These are phyloP conservation scores for Clavispora carvajalis DNA, from an alignment of 805 yeast species.

Conservation along the genomic window DNA sequence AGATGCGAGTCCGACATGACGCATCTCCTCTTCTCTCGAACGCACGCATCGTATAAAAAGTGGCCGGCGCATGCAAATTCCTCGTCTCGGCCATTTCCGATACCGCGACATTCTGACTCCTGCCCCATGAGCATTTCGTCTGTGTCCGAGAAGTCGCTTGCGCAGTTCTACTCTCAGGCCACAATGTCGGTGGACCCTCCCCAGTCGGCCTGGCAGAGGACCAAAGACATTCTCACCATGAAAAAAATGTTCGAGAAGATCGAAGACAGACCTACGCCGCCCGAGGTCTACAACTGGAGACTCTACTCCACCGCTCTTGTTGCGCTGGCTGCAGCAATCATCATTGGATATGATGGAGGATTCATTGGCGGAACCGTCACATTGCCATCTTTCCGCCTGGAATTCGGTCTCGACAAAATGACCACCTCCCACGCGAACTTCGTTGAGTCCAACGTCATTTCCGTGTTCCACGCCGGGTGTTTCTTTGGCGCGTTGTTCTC, in stretches of 20 bases:
- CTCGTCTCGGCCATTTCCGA: background rate
- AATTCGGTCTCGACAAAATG: constrained; percentile 27
- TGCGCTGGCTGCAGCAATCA: constrained; percentile 36
- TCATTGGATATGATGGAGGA: constrained; percentile 39
- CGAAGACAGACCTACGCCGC: constrained; percentile 38
- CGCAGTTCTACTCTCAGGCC: background rate
- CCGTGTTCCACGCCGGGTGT: constrained; percentile 37
- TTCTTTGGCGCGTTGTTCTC: constrained; percentile 36
- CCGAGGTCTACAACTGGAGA: constrained; percentile 31
- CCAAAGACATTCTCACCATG: constrained; percentile 11
- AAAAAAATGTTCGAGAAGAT: constrained; percentile 23
- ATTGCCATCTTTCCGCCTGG: constrained; percentile 24
- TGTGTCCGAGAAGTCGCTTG: background rate
- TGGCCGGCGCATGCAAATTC: background rate
- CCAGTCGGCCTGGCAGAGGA: constrained; percentile 5
- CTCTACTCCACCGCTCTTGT: constrained; percentile 31
- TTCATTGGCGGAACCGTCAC: constrained; percentile 39
- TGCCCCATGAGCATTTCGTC: background rate
- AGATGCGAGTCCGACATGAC: background rate
- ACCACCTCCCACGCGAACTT: constrained; percentile 15
- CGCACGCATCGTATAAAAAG: background rate
- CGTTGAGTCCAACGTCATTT: constrained; percentile 29
- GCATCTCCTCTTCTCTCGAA: background rate
- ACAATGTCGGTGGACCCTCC: background rate
- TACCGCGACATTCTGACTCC: background rate